phyloP scores from a whole-genome alignment of 306 rosid species.

The Fagus sylvatica region DNA sequence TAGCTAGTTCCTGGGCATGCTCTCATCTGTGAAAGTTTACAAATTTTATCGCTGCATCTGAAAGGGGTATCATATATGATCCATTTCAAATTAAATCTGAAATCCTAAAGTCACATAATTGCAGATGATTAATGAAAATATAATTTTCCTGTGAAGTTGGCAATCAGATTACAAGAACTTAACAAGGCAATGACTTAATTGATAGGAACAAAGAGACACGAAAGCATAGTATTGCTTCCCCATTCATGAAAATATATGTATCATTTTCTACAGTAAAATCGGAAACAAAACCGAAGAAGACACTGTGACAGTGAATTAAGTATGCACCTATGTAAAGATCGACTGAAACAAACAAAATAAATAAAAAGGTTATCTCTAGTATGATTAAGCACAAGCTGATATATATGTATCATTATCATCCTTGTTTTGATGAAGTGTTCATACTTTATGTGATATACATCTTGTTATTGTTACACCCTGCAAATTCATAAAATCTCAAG shows the following conservation, averaged over 20 bases:
- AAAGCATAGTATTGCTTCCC: background rate
- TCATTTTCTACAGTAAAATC: background rate
- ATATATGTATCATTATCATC: background rate
- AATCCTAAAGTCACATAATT: background rate
- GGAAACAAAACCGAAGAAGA: background rate
- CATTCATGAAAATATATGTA: background rate
- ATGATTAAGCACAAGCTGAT: background rate
- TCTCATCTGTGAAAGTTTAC: background rate
- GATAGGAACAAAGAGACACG: background rate
- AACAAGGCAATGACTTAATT: background rate
- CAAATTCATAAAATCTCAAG: slow-evolving; percentile 11
- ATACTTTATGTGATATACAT: slow-evolving; percentile 22
- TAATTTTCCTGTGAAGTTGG: slow-evolving; percentile 37
- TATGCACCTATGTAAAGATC: background rate
- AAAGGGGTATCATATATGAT: background rate
- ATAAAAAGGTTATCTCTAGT: background rate
- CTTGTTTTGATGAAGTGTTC: slow-evolving; percentile 5
- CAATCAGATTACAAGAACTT: slow-evolving; percentile 7
- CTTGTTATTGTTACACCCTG: slow-evolving; percentile 31
- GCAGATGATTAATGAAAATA: slow-evolving; percentile 33
- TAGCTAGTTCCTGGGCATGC: background rate
- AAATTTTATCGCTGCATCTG: background rate
- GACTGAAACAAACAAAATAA: background rate
- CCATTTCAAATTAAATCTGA: slow-evolving; percentile 5
- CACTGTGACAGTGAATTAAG: background rate